Evolutionary conservation across 768 basidiomycete genomes (phyloP).

Genomic region (Boletales sp.): DNA sequence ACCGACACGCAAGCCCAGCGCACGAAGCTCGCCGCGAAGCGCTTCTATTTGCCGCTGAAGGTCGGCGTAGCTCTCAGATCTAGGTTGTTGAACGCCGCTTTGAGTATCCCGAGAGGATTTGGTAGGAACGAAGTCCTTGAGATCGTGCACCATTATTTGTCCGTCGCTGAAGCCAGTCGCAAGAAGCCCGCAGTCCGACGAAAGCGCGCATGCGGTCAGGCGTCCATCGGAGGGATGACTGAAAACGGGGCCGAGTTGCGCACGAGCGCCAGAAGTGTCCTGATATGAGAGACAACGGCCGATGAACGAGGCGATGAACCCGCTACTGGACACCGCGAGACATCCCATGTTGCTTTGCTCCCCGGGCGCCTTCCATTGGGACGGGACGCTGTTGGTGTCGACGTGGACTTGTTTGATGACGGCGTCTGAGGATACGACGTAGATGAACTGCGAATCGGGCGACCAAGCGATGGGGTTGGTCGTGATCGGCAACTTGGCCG

Average conservation of each 20-base stretch:
- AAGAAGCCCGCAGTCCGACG: background rate
- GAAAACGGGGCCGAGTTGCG: background rate
- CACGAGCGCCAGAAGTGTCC: slow-evolving; percentile 2
- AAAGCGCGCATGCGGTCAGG: slow-evolving; percentile 1
- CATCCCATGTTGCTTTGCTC: background rate
- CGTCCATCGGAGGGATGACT: background rate
- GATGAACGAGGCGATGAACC: background rate
- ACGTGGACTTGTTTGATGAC: background rate
- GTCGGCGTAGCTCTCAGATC: background rate
- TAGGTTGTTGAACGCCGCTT: background rate
- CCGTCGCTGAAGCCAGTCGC: background rate
- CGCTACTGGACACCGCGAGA: background rate
- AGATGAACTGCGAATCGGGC: background rate
- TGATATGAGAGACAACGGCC: background rate
- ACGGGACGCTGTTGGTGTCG: background rate
- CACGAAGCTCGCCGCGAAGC: background rate
- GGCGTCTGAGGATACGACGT: background rate
- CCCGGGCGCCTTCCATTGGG: background rate
- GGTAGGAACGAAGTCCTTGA: background rate
- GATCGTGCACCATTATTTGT: background rate
- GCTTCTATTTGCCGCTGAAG: background rate
- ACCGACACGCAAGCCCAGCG: background rate
- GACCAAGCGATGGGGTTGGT: background rate
- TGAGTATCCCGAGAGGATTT: background rate
- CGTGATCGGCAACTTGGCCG: background rate